Evolutionary conservation across 2,329 filamentous ascomycete species (phyloP), one percentile per base, ranked within the genome.

Genomic region (Fusarium setosum): DNA sequence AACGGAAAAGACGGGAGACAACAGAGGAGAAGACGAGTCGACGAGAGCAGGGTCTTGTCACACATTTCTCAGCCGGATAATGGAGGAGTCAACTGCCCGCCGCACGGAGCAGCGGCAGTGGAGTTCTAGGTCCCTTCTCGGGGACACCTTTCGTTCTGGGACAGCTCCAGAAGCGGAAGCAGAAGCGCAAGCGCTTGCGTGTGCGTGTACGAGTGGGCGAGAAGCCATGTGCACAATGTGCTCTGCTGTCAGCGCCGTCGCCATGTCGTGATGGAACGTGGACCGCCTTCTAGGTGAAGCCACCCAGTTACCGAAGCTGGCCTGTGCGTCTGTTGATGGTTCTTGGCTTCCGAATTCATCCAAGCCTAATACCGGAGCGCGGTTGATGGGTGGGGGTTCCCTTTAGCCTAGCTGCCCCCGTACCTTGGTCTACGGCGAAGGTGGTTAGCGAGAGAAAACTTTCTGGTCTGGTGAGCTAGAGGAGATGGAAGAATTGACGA

Each of bases 391-490:
- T 67, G 63, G 63, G 42, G 42, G 58, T 40, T 23, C 15, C n/a
- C 31, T 31, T 44, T 29, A 31, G 24, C 41, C 9, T 44, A 32
- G 18, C 31, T 23, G 42, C 11, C 50, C 20, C 50, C 38, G 50
- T 42, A 31, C 50, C 48, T 40, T 51, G 51, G 20, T 35, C 38
- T 44, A 45, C 15, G 34, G 35, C 42, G 40, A 29, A 40, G 10
- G 13, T 37, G 63, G 59, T 53, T 61, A 18, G 38, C 21, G 26
- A 24, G 37, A 31, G 18, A 61, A 59, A 65, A 67, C 69, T 63
- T 71, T 69, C 54, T 61, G 56, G 69, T 72, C 69, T 63, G 60
- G 56, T 72, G 69, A 72, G 65, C 62, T 45, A 41, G 55, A 60
- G 54, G 45, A 40, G 40, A 54, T 57, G 58, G 53, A 47, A 35